Conservation (phyloP, 306 rosid genomes). For the Trichosanthes cucumerina region DNA sequence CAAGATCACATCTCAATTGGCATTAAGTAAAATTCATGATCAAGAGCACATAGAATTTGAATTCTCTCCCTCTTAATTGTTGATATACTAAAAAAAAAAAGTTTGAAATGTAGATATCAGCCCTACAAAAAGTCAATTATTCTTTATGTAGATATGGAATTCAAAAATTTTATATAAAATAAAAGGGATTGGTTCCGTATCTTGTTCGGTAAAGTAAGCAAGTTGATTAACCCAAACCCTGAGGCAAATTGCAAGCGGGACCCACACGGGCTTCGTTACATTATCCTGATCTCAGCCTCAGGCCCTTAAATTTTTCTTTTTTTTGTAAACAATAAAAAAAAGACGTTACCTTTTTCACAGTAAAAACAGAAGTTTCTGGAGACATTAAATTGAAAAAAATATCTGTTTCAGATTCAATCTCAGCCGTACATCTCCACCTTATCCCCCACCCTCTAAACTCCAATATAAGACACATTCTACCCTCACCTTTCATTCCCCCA, state of each 20-base stretch:
- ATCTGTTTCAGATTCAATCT: slow-evolving; percentile 46
- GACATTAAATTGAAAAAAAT: slow-evolving; percentile 31
- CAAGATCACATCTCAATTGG: too few species aligned
- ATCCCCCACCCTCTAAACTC: neutral
- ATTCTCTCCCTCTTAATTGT: too few species aligned
- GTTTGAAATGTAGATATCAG: too few species aligned
- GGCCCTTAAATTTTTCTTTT: neutral
- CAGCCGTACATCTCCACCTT: slow-evolving; percentile 38
- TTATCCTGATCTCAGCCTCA: neutral
- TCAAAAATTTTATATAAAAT: too few species aligned
- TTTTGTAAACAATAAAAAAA: slow-evolving; percentile 8
- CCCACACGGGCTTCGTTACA: neutral
- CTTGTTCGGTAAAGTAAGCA: neutral
- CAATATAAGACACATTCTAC: neutral
- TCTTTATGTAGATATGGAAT: too few species aligned
- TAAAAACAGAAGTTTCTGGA: slow-evolving; percentile 73
- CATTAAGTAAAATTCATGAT: too few species aligned
- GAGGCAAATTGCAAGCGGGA: neutral
- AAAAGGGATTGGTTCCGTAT: neutral
- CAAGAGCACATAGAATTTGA: too few species aligned
- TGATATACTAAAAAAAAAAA: too few species aligned
- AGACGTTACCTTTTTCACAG: neutral
- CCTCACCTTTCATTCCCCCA: neutral
- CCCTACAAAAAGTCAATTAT: too few species aligned
- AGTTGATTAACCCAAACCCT: neutral